Conservation (phyloP, 208 protist species). For the Leishmania lainsoni region DNA sequence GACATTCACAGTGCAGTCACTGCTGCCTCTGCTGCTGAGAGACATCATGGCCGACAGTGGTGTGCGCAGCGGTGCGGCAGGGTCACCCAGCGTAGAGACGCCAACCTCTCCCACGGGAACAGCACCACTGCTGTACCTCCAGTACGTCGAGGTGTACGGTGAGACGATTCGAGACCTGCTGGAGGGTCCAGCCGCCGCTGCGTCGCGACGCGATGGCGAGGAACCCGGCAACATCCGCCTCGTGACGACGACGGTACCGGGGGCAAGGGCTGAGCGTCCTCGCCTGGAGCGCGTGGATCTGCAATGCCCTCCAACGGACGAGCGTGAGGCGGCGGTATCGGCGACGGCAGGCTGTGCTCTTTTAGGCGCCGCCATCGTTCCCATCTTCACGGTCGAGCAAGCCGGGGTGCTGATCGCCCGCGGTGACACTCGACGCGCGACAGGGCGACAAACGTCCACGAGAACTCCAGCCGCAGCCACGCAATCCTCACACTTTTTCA, state of each 20-base stretch:
- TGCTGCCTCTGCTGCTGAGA: conserved; percentile 73
- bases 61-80: conserved; percentile 3
- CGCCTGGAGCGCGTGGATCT: neutral
- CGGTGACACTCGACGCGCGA: conserved; percentile 76
- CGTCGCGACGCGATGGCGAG: neutral
- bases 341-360: conserved; percentile 27
- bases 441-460: conserved; percentile 92
- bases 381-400: conserved; percentile 57
- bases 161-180: conserved; percentile 93
- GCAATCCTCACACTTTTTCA: conserved; percentile 93
- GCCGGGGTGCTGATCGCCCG: conserved; percentile 76
- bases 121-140: conserved; percentile 54
- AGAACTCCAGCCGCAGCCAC: conserved; percentile 87
- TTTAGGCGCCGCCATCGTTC: conserved; percentile 56
- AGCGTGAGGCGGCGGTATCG: neutral
- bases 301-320: neutral
- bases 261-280: neutral
- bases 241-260: conserved; percentile 11
- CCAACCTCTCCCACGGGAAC: too few relatives aligned
- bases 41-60: conserved; percentile 60
- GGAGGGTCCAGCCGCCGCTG: neutral
- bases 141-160: conserved; percentile 95
- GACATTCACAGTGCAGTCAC: conserved; percentile 91
- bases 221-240: conserved; percentile 34
- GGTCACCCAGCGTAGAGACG: too few relatives aligned